phyloP scores from a whole-genome alignment of 495 filamentous ascomycete species.

The Neurospora sp. region DNA sequence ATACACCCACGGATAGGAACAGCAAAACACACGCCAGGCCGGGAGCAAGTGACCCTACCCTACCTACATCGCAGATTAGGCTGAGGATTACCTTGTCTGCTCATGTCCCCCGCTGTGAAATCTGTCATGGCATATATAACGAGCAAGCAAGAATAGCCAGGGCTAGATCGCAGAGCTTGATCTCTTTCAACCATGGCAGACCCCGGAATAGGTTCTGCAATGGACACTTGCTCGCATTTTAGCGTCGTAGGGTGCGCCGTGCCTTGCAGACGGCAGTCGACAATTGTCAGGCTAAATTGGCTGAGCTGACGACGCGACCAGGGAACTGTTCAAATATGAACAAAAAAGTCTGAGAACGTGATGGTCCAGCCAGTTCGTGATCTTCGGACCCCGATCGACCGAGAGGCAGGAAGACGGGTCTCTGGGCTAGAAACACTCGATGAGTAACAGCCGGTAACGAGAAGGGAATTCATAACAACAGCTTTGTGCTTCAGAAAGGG shows the following conservation, averaged over 20 bases:
- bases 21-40: background rate
- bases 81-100: background rate
- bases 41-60: background rate
- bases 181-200: background rate
- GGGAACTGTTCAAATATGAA: background rate
- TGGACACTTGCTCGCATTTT: background rate
- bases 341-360: background rate
- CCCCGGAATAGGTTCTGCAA: background rate
- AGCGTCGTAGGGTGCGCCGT: constrained; percentile 8
- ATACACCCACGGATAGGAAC: background rate
- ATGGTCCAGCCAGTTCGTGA: background rate
- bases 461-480: background rate
- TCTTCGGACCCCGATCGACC: background rate
- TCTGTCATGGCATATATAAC: background rate
- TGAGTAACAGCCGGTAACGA: background rate
- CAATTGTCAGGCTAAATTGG: constrained; percentile 20
- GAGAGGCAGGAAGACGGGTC: background rate
- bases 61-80: background rate
- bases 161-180: background rate
- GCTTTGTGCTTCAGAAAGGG: background rate
- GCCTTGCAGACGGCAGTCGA: constrained; percentile 19
- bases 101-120: background rate
- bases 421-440: background rate
- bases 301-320: background rate
- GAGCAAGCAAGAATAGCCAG: background rate